Percentiles rank a stretch among this genome's conserved stretches.
Evolutionary conservation across 1,284 basidiomycete genomes (phyloP).

Genomic region (Malassezia psittaci): DNA sequence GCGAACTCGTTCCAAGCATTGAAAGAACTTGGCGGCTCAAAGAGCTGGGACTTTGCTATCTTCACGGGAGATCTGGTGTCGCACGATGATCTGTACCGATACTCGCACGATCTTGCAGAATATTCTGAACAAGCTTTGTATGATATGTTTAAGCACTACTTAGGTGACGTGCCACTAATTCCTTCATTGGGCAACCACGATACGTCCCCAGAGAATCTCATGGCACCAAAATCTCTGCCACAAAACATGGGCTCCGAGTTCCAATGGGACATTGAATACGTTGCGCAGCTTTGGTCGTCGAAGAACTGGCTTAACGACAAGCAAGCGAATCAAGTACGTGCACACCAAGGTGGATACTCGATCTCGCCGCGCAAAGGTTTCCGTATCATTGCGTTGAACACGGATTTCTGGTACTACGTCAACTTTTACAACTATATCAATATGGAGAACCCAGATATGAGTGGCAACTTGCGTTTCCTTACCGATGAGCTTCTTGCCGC

Average conservation of each 20-base stretch:
- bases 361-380: slow-evolving; percentile 61
- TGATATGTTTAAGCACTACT: slow-evolving; percentile 27
- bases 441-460: slow-evolving; percentile 60
- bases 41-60: slow-evolving; percentile 59
- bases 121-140: slow-evolving; percentile 43
- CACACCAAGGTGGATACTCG: slow-evolving; percentile 67
- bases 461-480: slow-evolving; percentile 65
- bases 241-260: slow-evolving; percentile 28
- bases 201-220: slow-evolving; percentile 31
- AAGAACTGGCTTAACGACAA: slow-evolving; percentile 62
- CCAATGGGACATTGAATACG: slow-evolving; percentile 42
- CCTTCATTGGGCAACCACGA: slow-evolving; percentile 46
- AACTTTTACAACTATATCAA: slow-evolving; percentile 70
- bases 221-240: slow-evolving; percentile 27
- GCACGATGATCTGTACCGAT: slow-evolving; percentile 38
- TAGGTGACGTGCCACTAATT: slow-evolving; percentile 38
- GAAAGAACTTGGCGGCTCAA: slow-evolving; percentile 55
- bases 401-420: slow-evolving; percentile 52
- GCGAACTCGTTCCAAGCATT: slow-evolving; percentile 60
- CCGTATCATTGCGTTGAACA: slow-evolving; percentile 65
- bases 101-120: slow-evolving; percentile 35
- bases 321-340: slow-evolving; percentile 56
- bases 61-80: slow-evolving; percentile 69
- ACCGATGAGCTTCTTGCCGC: slow-evolving; percentile 62
- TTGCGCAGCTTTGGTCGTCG: slow-evolving; percentile 18